phyloP scores from a whole-genome alignment of 257 asterid species.

The Craterostigma plantagineum region DNA sequence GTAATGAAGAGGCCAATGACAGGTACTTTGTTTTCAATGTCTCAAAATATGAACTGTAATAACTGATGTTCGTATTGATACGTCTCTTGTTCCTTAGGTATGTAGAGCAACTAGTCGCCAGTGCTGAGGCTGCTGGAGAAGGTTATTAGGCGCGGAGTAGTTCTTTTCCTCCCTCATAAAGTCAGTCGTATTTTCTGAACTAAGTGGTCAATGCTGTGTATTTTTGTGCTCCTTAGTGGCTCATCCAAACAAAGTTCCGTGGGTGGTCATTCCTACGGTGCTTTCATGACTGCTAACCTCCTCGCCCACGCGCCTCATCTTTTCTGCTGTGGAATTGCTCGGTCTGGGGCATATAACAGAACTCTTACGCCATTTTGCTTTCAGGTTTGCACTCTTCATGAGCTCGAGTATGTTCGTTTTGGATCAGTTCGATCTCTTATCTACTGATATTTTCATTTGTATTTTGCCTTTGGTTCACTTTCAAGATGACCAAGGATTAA shows the following conservation, averaged over 20 bases:
- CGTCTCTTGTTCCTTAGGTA: slow-evolving; percentile 33
- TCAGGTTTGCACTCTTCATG: slow-evolving; percentile 34
- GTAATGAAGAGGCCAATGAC: slow-evolving; percentile 94
- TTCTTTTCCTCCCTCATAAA: slow-evolving; percentile 14
- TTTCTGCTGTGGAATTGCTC: slow-evolving; percentile 87
- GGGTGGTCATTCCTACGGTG: slow-evolving; percentile 98
- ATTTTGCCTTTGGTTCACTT: slow-evolving; percentile 1
- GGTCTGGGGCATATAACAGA: slow-evolving; percentile 97
- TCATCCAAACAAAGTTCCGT: slow-evolving; percentile 72
- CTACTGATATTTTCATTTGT: too few relatives aligned
- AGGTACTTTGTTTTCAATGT: slow-evolving; percentile 26
- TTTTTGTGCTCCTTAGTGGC: slow-evolving; percentile 42
- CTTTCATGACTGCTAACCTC: slow-evolving; percentile 98
- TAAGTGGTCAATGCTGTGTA: not conserved
- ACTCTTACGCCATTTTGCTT: slow-evolving; percentile 99
- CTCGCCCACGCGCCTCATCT: slow-evolving; percentile 98
- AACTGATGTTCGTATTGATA: slow-evolving; percentile 1
- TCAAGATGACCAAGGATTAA: slow-evolving; percentile 49
- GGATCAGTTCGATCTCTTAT: too few relatives aligned
- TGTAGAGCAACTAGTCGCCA: slow-evolving; percentile 86
- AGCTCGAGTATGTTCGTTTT: too few relatives aligned
- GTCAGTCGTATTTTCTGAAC: not conserved
- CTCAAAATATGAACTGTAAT: not conserved
- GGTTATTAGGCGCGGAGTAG: slow-evolving; percentile 88
- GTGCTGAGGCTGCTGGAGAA: slow-evolving; percentile 97